phyloP scores from a whole-genome alignment of 306 rosid genomes.

The Citrullus amarus region DNA sequence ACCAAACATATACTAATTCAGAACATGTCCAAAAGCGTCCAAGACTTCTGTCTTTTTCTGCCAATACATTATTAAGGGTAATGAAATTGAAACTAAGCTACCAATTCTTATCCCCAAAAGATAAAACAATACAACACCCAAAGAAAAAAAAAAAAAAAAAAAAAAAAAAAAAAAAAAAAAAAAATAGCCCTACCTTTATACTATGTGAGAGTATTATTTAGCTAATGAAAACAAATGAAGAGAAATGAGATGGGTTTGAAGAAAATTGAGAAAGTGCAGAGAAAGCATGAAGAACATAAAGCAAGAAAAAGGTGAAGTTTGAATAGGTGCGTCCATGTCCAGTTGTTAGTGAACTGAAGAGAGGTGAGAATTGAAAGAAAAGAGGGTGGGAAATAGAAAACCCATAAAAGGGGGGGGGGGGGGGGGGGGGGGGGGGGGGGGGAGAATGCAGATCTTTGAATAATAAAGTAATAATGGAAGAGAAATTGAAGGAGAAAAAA shows the following conservation, averaged over 20 bases:
- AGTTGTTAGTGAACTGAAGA: background rate
- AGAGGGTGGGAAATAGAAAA: background rate
- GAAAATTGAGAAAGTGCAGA: background rate
- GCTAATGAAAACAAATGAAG: background rate
- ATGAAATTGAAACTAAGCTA: background rate
- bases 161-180: background rate
- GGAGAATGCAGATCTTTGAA: background rate
- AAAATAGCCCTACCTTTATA: background rate
- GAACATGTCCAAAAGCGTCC: background rate
- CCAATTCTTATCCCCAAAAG: background rate
- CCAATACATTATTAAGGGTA: background rate
- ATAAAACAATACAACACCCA: too few relatives aligned
- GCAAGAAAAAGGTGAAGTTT: background rate
- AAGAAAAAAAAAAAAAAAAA: background rate
- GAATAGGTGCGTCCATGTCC: background rate
- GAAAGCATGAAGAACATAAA: background rate
- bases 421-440: background rate
- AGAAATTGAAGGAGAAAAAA: background rate
- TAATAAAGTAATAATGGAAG: background rate
- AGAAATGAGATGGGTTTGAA: background rate
- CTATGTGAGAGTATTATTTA: background rate
- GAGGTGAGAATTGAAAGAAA: background rate
- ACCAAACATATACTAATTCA: background rate
- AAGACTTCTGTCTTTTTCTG: background rate
- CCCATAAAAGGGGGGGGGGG: background rate